phyloP scores from a whole-genome alignment of 2,329 filamentous ascomycete genomes.

The Daldinia sp. region DNA sequence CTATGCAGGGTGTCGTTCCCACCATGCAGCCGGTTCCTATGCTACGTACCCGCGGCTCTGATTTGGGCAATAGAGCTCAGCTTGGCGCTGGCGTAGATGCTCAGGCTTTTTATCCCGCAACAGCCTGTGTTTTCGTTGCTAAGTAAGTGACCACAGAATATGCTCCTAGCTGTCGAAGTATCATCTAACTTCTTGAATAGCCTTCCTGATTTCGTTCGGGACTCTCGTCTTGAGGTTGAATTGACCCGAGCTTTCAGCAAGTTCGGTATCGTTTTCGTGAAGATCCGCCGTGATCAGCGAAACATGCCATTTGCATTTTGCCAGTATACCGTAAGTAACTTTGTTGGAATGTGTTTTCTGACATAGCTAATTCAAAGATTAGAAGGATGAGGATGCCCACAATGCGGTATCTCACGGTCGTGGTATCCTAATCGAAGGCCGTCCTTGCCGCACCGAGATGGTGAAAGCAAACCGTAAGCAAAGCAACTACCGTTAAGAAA shows the following conservation, averaged over 20 bases:
- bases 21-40: conserved; percentile 12
- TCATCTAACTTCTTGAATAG: conserved; percentile 47
- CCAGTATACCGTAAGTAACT: conserved; percentile 64
- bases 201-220: conserved; percentile 59
- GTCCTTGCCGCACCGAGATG: conserved; percentile 67
- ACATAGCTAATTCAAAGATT: conserved; percentile 38
- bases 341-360: background rate
- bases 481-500: background rate
- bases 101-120: conserved; percentile 61
- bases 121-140: conserved; percentile 70
- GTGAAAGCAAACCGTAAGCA: conserved; percentile 66
- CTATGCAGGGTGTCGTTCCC: conserved; percentile 25
- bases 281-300: conserved; percentile 65
- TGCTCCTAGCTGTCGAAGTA: background rate
- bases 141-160: conserved; percentile 59
- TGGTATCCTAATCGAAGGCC: conserved; percentile 60
- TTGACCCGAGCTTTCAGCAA: conserved; percentile 61
- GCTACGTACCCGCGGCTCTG: conserved; percentile 15
- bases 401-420: conserved; percentile 57
- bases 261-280: conserved; percentile 67
- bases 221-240: conserved; percentile 60
- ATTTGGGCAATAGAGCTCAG: conserved; percentile 34
- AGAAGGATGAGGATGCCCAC: conserved; percentile 60
- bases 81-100: conserved; percentile 55
- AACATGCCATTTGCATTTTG: conserved; percentile 72